Base-by-base conservation (phyloP, 306 rosid genomes). In the Myrica gale region DNA sequence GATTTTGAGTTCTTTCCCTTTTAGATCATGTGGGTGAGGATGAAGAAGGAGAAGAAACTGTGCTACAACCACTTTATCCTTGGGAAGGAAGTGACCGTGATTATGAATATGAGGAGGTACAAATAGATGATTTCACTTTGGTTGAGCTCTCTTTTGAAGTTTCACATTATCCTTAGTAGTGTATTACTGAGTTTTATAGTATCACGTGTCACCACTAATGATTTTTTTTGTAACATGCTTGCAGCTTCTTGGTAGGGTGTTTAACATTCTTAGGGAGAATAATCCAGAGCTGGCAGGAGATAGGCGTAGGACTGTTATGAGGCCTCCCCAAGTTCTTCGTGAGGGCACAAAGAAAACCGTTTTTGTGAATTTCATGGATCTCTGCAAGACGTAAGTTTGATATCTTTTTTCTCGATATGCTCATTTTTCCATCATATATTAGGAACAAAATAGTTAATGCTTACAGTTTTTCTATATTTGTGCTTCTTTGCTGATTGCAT, bases 261-360 rank as follows among this genome's bases (percentile, higher is more conserved):
- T 91, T 60, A 89, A 94, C 83, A 94, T 94, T 78, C 94, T 94
- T 48, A 86, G 98, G 4, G 98, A 91, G 85, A 87, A 94, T 77
- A 94, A 94, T 81, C 98, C 98, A 0, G 98, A 94, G 76, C 94
- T 94, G 76, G 96, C 98, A 43, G 97, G 98, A 53, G 96, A 90
- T 54, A 83, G 95, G 76, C 90, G 93, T 46, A 86, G 98, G 77
- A 91, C 97, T 51, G 98, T 94, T 68, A 91, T 94, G 94, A 90
- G 98, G 89, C 98, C 98, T 80, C 98, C 97, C 26, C 96, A 94
- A 88, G 98, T 94, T 81, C 97, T 94, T 78, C 97, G 98, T 78
- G 98, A 94, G 76, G 98, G 98, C 87, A 91, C 98, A 47, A 93
- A 93, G 90, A 93, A 93, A 86, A 93, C 98, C 12, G 98, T 93